These are phyloP conservation scores for Barbatosphaeria neglecta DNA, from an alignment of 495 filamentous ascomycete species.

Conservation along the genomic window DNA sequence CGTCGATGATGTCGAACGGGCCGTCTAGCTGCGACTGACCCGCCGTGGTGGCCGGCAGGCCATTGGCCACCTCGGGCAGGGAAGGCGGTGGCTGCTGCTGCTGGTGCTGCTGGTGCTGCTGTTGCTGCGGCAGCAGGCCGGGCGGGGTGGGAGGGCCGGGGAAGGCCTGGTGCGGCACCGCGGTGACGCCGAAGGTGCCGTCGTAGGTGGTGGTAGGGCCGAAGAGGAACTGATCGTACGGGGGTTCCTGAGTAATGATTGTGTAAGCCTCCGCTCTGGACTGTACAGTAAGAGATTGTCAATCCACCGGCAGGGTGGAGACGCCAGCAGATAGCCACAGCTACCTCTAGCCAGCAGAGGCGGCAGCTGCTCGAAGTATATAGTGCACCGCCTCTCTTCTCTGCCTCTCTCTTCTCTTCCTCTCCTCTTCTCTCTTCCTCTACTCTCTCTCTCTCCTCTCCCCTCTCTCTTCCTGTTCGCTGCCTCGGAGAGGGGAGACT, in stretches of 20 bases:
- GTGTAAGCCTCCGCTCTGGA: slow-evolving; percentile 22
- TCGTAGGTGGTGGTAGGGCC: slow-evolving; percentile 36
- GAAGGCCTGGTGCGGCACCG: slow-evolving; percentile 22
- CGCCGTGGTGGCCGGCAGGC: slow-evolving; percentile 15
- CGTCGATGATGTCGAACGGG: no score
- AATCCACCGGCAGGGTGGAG: slow-evolving; percentile 1
- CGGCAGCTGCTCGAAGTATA: slow-evolving; percentile 5
- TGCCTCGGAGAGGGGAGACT: slow-evolving; percentile 14
- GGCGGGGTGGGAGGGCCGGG: slow-evolving; percentile 34
- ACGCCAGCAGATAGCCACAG: slow-evolving; percentile 4
- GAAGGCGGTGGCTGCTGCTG: slow-evolving; percentile 9
- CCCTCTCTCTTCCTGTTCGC: background rate
- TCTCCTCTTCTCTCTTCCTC: no score
- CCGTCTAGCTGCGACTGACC: slow-evolving; percentile 8
- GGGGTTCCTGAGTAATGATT: slow-evolving; percentile 32
- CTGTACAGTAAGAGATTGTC: slow-evolving; percentile 1
- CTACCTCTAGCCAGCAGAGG: slow-evolving; percentile 6
- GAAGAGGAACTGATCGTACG: slow-evolving; percentile 30
- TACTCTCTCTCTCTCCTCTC: background rate
- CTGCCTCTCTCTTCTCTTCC: background rate
- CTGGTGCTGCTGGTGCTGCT: no score
- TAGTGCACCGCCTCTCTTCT: slow-evolving; percentile 2
- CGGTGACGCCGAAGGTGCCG: slow-evolving; percentile 25
- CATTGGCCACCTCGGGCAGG: background rate
- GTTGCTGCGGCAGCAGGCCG: no score